Evolutionary conservation across 129 eudicot species (phyloP), one percentile per base, ranked within the genome.

Genomic region (Pittosporum tobira): DNA sequence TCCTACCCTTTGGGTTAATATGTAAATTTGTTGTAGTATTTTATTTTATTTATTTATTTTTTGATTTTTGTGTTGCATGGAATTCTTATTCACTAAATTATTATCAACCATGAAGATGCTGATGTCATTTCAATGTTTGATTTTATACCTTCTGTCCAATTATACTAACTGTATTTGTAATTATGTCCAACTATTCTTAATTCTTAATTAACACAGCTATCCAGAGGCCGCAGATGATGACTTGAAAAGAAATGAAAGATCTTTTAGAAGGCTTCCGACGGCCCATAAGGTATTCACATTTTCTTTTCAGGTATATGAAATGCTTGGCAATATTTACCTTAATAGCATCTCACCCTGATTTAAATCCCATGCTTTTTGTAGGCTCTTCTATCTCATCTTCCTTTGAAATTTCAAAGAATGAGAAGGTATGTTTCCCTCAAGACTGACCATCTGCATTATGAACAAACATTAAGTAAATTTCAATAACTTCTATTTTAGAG

Each of bases 151-250:
- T n/a, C n/a, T n/a, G n/a, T n/a, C n/a, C n/a, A n/a, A n/a, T n/a
- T n/a, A n/a, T n/a, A n/a, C n/a, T n/a, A n/a, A 12, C 58, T 27
- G n/a, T 65, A 2, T 13, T 18, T 47, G 22, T 15, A 4, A 13
- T 57, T 53, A 16, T 67, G 37, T 44, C 37, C 21, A 3, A 57
- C 3, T 19, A 23, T n/a, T n/a, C n/a, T n/a, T n/a, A n/a, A n/a
- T n/a, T n/a, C n/a, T 50, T 24, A 51, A 21, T 67, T 52, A 28
- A 29, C 67, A 25, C 82, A 89, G 97, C 68, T 89, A 89, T 62
- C 88, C 88, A 31, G 97, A 89, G 57, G 97, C 95, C 21, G 81
- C 95, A 22, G 95, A 89, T 63, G 88, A 85, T 47, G 97, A 89
- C 73, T 65, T 85, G 14, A 75, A 54, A 75, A 75, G 95, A 73